Conservation (phyloP, 805 yeast genomes). For the Komagataella pseudopastoris region DNA sequence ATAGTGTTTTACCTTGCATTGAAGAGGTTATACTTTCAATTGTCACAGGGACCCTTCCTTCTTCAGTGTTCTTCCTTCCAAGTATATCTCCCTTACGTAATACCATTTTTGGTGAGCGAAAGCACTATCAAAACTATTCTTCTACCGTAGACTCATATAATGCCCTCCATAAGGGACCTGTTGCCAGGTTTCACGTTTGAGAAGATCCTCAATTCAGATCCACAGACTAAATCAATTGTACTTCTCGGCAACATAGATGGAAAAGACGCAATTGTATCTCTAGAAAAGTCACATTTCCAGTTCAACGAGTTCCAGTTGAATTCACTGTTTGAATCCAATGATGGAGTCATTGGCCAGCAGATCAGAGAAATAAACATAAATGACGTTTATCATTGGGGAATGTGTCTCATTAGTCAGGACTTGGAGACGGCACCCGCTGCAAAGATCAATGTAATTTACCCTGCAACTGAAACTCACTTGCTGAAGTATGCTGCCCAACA, state of each 20-base stretch:
- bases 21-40: background rate
- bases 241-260: conserved; percentile 54
- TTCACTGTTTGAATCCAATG: conserved; percentile 7
- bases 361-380: conserved; percentile 41
- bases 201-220: conserved; percentile 39
- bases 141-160: conserved; percentile 1
- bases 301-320: conserved; percentile 14
- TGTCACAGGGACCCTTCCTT: background rate
- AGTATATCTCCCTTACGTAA: background rate
- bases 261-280: conserved; percentile 50
- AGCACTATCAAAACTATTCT: background rate
- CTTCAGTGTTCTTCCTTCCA: background rate
- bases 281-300: conserved; percentile 62
- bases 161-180: conserved; percentile 9
- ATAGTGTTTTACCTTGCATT: background rate
- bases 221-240: conserved; percentile 53
- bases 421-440: conserved; percentile 39
- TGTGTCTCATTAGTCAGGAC: conserved; percentile 33
- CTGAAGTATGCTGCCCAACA: conserved; percentile 54
- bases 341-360: conserved; percentile 2
- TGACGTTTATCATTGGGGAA: conserved; percentile 81
- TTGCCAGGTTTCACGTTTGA: conserved; percentile 28
- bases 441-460: conserved; percentile 69
- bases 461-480: conserved; percentile 82
- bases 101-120: background rate